These are phyloP conservation scores for Suillus occidentalis DNA, from an alignment of 768 basidiomycete species.

Conservation along the genomic window DNA sequence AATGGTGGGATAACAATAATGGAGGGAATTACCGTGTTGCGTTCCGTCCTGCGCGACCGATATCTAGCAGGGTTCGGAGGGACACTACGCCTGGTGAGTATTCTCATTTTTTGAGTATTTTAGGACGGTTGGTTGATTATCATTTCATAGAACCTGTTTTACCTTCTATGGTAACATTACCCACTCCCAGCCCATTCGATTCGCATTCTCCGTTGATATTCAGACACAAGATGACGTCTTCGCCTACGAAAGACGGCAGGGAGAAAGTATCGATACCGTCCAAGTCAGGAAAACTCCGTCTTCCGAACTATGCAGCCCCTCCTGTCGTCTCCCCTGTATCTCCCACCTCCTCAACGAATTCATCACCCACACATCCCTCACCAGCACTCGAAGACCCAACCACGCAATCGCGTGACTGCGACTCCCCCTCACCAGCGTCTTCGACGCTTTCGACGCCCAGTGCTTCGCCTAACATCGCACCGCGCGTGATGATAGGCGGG, in stretches of 20 bases:
- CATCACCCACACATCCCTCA: not conserved
- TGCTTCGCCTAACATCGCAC: conserved; percentile 20
- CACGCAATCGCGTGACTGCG: conserved; percentile 11
- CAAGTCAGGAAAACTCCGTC: conserved; percentile 24
- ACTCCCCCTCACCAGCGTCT: conserved; percentile 24
- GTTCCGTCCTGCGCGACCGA: conserved; percentile 42
- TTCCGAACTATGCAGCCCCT: conserved; percentile 38
- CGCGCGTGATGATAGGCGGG: conserved; percentile 27
- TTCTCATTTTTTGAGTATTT: not conserved
- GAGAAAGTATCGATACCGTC: not conserved
- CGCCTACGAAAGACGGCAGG: not conserved
- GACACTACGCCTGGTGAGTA: conserved; percentile 25
- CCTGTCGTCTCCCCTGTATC: conserved; percentile 1
- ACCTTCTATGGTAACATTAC: not conserved
- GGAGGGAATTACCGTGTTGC: conserved; percentile 75
- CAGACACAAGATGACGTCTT: not conserved
- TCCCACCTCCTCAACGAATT: conserved; percentile 4
- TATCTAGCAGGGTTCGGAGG: conserved; percentile 13
- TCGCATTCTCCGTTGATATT: conserved; percentile 1
- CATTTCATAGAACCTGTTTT: conserved; percentile 11
- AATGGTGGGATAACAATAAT: conserved; percentile 94
- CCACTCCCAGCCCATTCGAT: conserved; percentile 6
- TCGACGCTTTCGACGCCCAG: conserved; percentile 29
- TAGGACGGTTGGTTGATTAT: not conserved
- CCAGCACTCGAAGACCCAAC: not conserved